These are phyloP conservation scores for Articulospora tetracladia DNA, from an alignment of 495 filamentous ascomycete genomes.

Conservation along the genomic window DNA sequence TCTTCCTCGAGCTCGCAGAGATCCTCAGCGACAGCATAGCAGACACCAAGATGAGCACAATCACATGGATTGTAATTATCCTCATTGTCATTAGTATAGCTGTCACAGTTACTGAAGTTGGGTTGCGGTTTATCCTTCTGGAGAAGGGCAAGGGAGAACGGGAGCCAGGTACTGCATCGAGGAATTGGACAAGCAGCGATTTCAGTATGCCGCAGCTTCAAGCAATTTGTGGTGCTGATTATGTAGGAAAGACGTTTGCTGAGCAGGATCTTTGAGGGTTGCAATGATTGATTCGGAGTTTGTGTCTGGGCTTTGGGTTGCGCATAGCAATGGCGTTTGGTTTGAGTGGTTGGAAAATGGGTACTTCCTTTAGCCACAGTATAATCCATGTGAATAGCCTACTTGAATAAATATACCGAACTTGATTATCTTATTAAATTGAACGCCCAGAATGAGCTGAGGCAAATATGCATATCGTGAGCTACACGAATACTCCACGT, in stretches of 20 bases:
- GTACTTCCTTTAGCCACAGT: too few relatives aligned
- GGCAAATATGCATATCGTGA: too few relatives aligned
- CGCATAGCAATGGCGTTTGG: background rate
- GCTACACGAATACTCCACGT: too few relatives aligned
- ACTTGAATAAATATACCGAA: too few relatives aligned
- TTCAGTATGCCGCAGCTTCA: constrained; percentile 36
- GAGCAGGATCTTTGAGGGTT: constrained; percentile 24
- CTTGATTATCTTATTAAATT: too few relatives aligned
- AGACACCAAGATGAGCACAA: constrained; percentile 86
- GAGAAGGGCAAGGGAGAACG: constrained; percentile 35
- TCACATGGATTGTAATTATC: constrained; percentile 98
- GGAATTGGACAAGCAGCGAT: constrained; percentile 22
- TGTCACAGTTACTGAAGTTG: constrained; percentile 87
- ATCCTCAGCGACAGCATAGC: constrained; percentile 90
- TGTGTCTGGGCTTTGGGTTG: background rate
- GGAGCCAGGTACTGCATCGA: constrained; percentile 23
- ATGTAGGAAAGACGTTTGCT: constrained; percentile 39
- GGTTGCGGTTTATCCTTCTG: constrained; percentile 80
- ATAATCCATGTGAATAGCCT: too few relatives aligned
- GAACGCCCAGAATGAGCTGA: too few relatives aligned
- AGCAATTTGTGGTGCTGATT: constrained; percentile 41
- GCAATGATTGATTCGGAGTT: too few relatives aligned
- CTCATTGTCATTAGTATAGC: constrained; percentile 87
- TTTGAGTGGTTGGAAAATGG: background rate
- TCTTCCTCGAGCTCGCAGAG: constrained; percentile 95